Evolutionary conservation across 129 eudicot species (phyloP).

Genomic region (Cynara cardunculus): DNA sequence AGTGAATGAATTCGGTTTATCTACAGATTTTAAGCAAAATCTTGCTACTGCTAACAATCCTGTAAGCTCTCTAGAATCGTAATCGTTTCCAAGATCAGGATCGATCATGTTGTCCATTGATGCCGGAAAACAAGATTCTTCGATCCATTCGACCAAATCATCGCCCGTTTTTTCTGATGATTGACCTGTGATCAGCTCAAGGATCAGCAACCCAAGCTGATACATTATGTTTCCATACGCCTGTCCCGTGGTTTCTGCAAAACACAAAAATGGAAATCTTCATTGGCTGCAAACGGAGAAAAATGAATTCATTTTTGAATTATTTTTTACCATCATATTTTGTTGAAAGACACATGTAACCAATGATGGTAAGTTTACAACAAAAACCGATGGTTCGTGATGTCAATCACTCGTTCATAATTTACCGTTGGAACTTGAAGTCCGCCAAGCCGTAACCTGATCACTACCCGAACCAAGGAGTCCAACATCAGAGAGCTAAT

Average conservation of each 20-base stretch:
- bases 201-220: conserved; percentile 74
- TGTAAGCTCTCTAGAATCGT: conserved; percentile 62
- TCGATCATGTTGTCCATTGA: conserved; percentile 74
- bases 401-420: background rate
- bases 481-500: conserved; percentile 71
- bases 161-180: conserved; percentile 58
- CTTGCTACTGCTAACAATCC: conserved; percentile 72
- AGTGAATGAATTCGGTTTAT: conserved; percentile 49
- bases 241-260: conserved; percentile 40
- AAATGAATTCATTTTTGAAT: background rate
- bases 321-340: background rate
- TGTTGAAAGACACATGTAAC: background rate
- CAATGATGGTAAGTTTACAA: background rate
- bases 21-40: conserved; percentile 60
- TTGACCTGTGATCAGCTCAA: conserved; percentile 88
- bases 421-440: conserved; percentile 49
- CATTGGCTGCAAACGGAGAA: background rate
- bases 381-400: background rate
- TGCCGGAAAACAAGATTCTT: conserved; percentile 42
- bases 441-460: conserved; percentile 28
- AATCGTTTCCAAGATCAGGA: conserved; percentile 83
- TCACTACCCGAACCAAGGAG: conserved; percentile 43
- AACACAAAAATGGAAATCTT: background rate
- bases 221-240: conserved; percentile 46
- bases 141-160: conserved; percentile 72